Evolutionary conservation across 129 eudicot genomes (phyloP).

Genomic region (Smallanthus sonchifolius): DNA sequence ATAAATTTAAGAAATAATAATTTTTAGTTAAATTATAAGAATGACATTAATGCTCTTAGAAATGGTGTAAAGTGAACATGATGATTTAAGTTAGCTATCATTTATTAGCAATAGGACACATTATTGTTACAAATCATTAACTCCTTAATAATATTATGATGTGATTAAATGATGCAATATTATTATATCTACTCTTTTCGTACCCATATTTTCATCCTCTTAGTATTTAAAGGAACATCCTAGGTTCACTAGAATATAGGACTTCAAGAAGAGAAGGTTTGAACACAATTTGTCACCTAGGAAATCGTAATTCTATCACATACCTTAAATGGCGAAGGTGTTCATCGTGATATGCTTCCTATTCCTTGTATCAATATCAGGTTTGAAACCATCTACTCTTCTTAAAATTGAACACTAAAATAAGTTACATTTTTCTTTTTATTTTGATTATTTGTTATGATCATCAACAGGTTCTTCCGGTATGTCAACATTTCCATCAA

Average conservation of each 20-base stretch:
- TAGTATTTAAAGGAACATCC: not conserved
- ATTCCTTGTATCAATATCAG: not conserved
- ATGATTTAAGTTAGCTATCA: not conserved
- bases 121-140: not conserved
- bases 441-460: not conserved
- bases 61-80: not conserved
- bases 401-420: too few species aligned
- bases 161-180: not conserved
- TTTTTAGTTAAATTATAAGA: too few species aligned
- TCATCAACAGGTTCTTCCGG: not conserved
- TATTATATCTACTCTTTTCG: not conserved
- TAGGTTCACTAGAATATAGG: not conserved
- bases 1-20: too few species aligned
- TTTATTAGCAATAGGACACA: not conserved
- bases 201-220: not conserved
- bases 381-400: not conserved
- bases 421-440: not conserved
- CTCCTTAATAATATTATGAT: too few species aligned
- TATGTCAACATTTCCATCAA: not conserved
- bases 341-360: not conserved
- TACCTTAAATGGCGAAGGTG: not conserved
- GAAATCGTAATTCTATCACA: not conserved
- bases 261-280: not conserved
- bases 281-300: not conserved
- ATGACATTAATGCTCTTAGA: too few species aligned